Base-by-base conservation (phyloP, 352 stramenopile species). In the Blastocystis hominis region DNA sequence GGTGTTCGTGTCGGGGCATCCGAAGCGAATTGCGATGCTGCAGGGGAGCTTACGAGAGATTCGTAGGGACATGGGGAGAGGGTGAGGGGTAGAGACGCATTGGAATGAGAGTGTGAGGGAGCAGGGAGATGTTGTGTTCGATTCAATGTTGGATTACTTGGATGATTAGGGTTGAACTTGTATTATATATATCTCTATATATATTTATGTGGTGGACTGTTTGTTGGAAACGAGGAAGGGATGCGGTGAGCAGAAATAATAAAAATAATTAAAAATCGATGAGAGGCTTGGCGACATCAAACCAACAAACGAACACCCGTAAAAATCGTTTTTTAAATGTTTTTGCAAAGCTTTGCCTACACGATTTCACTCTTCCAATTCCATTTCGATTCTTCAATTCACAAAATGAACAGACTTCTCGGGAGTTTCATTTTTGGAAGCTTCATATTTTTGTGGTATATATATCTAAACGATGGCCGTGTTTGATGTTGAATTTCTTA, bases 401-500 rank as follows among this genome's bases (percentile, higher is more conserved):
- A 2, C 15, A 77, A 40, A 77, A 30, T 30, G 24, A 30, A 30
- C 24, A 30, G 24, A 30, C 24, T 30, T 30, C 24, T 30, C 38
- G 44, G 66, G 66, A 3, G 66, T 77, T 77, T 77, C 66, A 77
- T 24, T 13, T 34, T 40, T 75, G 24, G 24, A 30, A 30, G 1
- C 1, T 15, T 50, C 38, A 77, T 77, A 55, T 77, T 77, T 77
- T 10, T 47, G 17, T 30, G 24, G 24, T 30, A 30, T 44, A 77
- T 44, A 44, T 53, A 44, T 7, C n/a, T 6, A 56, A n/a, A 30
- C 47, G 2, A 81, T 81, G 72, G 72, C 4, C 47, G 72, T 81
- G n/a, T 81, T 81, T 63, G 72, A 81, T 63, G 72, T 68, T 81
- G 72, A 81, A 81, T 81, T 81, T 42, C 54, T 81, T 20, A 81